phyloP scores from a whole-genome alignment of 768 basidiomycete species.

The Cytidiella melzeri region DNA sequence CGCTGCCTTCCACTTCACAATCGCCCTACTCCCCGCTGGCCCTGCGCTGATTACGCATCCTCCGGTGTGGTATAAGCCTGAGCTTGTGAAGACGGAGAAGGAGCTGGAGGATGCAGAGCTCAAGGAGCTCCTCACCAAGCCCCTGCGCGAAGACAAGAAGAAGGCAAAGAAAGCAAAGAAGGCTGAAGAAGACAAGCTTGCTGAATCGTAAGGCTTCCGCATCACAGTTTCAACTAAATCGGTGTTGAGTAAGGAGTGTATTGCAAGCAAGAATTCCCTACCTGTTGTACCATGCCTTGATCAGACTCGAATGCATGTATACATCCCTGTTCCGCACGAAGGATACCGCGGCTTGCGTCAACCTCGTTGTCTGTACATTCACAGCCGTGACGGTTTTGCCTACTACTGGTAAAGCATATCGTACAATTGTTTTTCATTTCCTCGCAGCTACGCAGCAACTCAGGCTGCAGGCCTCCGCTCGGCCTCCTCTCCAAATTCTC shows the following conservation, averaged over 20 bases:
- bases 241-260: background rate
- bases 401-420: background rate
- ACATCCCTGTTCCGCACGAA: background rate
- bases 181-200: constrained; percentile 38
- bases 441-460: too few species aligned
- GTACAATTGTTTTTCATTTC: too few species aligned
- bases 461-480: constrained; percentile 22
- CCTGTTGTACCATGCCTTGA: background rate
- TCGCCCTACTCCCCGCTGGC: constrained; percentile 86
- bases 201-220: constrained; percentile 13
- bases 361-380: too few species aligned
- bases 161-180: constrained; percentile 81
- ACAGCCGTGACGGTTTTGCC: too few species aligned
- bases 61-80: constrained; percentile 90
- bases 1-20: constrained; percentile 96
- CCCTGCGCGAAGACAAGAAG: constrained; percentile 87
- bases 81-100: constrained; percentile 85
- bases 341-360: background rate
- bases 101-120: constrained; percentile 84
- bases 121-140: constrained; percentile 71
- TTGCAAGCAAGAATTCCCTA: background rate
- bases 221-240: background rate
- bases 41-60: constrained; percentile 83
- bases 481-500: constrained; percentile 71
- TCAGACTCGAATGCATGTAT: too few species aligned